Conservation (phyloP, 176 grass and related monocot genomes). For the Aegilops longissima region DNA sequence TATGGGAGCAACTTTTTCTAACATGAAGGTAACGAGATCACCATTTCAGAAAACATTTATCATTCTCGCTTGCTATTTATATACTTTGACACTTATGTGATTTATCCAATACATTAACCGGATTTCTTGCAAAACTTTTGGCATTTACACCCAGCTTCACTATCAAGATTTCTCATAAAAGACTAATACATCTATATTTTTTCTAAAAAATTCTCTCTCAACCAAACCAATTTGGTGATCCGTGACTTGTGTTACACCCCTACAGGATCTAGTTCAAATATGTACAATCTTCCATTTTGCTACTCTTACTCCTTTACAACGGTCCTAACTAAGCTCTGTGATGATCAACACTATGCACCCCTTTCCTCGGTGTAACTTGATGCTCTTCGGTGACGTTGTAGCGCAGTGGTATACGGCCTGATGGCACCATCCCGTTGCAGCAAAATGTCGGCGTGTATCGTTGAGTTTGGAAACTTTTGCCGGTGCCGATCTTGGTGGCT, state of each 20-base stretch:
- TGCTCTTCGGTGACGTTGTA: conserved; percentile 35
- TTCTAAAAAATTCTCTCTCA: not conserved
- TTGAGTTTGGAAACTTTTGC: conserved; percentile 53
- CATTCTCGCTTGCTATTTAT: not conserved
- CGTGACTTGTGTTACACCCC: not conserved
- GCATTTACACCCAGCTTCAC: conserved; percentile 1
- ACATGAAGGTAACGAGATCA: not conserved
- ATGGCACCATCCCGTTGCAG: conserved; percentile 18
- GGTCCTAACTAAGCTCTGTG: not conserved
- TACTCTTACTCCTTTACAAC: not conserved
- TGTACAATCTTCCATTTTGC: not conserved
- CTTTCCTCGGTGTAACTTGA: conserved; percentile 47
- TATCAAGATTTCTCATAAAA: not conserved
- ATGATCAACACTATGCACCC: conserved; percentile 23
- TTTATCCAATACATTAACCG: not conserved
- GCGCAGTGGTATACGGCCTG: not conserved
- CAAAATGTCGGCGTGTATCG: conserved; percentile 32
- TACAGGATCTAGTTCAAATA: conserved; percentile 37
- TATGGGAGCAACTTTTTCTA: not conserved
- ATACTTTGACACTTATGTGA: not conserved
- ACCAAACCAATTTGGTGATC: conserved; percentile 26
- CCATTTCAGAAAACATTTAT: not conserved
- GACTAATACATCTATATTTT: not conserved
- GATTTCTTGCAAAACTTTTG: not conserved
- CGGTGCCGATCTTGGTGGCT: conserved; percentile 56